Base-by-base conservation (phyloP, 2,329 filamentous ascomycete species). In the Metarhizium brunneum region DNA sequence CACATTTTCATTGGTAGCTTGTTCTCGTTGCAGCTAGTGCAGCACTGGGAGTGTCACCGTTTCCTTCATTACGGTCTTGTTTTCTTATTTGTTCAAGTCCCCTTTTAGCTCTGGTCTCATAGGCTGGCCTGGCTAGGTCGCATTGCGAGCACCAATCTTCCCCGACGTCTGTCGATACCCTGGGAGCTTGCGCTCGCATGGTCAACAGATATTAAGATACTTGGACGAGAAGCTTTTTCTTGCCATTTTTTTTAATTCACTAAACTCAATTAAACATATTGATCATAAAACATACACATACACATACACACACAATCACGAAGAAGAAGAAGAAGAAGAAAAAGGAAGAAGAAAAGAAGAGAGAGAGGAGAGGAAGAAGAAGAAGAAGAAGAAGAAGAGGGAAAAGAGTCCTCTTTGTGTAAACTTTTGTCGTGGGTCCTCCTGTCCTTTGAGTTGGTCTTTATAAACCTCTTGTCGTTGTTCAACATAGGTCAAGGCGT, bases 1-100 rank as follows among this genome's bases (percentile, higher is more conserved):
- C 50, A 56, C 56, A 32, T 56, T 64, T 32, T 55, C 56, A 60
- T 66, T 64, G 57, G 55, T 54, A 57, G 57, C 54, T 43, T 18
- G 42, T 60, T 56, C 54, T 58, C 56, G 54, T 58, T 57, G 52
- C 54, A 53, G 52, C 55, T 48, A 48, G 25, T 35, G 25, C 52
- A 55, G 50, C 57, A 43, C 48, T 14, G 35, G 47, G 57, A 52
- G 56, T 57, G 56, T 54, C 55, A 57, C 57, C 42, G n/a, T 54
- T 48, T 42, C 43, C 47, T 53, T 53, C 40, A 47, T 11, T 40
- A 36, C 43, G 32, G 50, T 40, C 35, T 52, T 52, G 36, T 47
- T 29, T 48, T 30, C 11, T 48, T 16, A 13, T 30, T 48, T 48
- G 45, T 48, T 16, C 45, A 29, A 11, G 25, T 48, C 45, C 25